phyloP scores from a whole-genome alignment of 2,329 filamentous ascomycete species.

The Aspergillus sclerotialis region DNA sequence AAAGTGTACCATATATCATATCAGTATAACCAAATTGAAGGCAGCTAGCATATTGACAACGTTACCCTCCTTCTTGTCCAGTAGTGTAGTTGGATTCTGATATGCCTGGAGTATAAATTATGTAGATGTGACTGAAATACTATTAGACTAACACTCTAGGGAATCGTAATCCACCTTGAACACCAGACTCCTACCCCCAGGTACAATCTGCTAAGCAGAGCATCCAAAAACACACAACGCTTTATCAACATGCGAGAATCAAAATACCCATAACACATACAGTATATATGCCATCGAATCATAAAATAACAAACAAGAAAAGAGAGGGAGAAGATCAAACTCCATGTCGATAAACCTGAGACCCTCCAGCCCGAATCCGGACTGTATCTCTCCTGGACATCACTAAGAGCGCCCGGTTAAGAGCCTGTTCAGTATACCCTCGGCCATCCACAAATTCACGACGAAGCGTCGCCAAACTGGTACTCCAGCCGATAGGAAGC shows the following conservation, averaged over 20 bases:
- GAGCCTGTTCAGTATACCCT: conserved; percentile 77
- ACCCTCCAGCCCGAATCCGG: conserved; percentile 43
- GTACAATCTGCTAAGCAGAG: too few relatives aligned
- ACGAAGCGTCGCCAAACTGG: conserved; percentile 75
- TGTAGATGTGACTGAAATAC: too few relatives aligned
- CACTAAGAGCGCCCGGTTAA: conserved; percentile 78
- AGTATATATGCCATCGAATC: conserved; percentile 5
- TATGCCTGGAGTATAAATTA: too few relatives aligned
- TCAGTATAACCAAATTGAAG: too few relatives aligned
- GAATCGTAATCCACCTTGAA: too few relatives aligned
- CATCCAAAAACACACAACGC: not conserved
- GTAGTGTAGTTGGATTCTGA: too few relatives aligned
- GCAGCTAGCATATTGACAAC: too few relatives aligned
- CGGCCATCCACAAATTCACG: conserved; percentile 89
- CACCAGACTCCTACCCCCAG: too few relatives aligned
- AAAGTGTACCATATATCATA: too few relatives aligned
- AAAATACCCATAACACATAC: conserved; percentile 5
- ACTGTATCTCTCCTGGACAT: conserved; percentile 77
- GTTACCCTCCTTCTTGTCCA: too few relatives aligned
- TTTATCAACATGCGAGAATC: not conserved
- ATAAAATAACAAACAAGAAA: conserved; percentile 4
- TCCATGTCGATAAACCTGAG: conserved; percentile 42
- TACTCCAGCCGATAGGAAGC: conserved; percentile 92
- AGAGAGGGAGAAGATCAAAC: conserved; percentile 21
- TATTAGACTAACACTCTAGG: too few relatives aligned